Conservation (phyloP, 2,329 filamentous ascomycete genomes). For the Hymenoscyphus albidus region DNA sequence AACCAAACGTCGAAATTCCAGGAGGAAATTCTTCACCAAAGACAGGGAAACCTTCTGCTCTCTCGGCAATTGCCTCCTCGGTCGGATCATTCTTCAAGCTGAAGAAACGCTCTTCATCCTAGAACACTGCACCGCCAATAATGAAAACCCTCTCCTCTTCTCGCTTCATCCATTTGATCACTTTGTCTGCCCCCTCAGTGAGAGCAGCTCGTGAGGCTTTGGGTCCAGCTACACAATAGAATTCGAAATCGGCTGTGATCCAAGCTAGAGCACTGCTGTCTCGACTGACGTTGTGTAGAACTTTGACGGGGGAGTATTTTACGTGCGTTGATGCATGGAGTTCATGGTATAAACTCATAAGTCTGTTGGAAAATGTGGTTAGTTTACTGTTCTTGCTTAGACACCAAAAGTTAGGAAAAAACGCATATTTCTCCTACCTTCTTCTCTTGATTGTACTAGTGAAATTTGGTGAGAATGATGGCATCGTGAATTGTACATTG, state of each 20-base stretch:
- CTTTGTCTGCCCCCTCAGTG: slow-evolving; percentile 80
- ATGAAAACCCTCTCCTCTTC: slow-evolving; percentile 96
- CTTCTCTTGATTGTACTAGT: slow-evolving; percentile 55
- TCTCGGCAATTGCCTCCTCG: background rate
- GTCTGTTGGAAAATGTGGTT: slow-evolving; percentile 37
- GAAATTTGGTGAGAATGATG: slow-evolving; percentile 71
- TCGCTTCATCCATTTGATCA: slow-evolving; percentile 85
- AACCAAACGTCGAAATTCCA: background rate
- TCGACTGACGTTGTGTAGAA: slow-evolving; percentile 74
- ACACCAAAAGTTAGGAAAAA: background rate
- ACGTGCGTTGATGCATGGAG: slow-evolving; percentile 83
- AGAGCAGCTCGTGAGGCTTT: slow-evolving; percentile 61
- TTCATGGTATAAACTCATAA: slow-evolving; percentile 81
- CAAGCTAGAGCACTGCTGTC: slow-evolving; percentile 80
- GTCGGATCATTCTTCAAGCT: background rate
- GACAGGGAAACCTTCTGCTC: background rate
- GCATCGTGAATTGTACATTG: slow-evolving; percentile 96
- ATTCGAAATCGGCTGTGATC: slow-evolving; percentile 86
- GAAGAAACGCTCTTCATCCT: slow-evolving; percentile 4
- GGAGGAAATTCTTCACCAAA: background rate
- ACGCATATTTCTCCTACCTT: slow-evolving; percentile 42
- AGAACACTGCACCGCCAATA: slow-evolving; percentile 88
- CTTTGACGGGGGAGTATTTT: slow-evolving; percentile 78
- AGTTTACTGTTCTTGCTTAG: slow-evolving; percentile 12
- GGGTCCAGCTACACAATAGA: slow-evolving; percentile 90